Base-by-base conservation (phyloP, 306 rosid species). In the Purshia tridentata region DNA sequence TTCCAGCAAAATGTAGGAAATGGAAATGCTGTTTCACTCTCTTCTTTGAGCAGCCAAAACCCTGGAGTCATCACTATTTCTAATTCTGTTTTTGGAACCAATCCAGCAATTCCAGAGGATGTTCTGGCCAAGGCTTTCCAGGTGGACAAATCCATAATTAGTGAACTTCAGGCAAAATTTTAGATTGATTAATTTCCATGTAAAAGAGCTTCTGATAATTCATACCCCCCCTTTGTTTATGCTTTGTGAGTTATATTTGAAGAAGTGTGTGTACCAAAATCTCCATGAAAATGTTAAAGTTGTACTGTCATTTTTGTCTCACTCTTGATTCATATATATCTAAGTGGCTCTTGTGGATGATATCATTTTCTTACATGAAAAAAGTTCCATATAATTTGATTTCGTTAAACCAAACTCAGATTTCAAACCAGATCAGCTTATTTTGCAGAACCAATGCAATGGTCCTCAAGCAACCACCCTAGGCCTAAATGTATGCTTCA, bases 31-130 rank as follows among this genome's bases (percentile, higher is more conserved):
- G 19, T 54, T 18, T 41, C 64, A 6, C 63, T 70, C 4, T 70
- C 64, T 40, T 53, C 52, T 54, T 39, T 70, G 42, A 70, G 74
- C 48, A 70, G 74, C 74, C 73, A 70, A 70, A 70, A 70, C 41
- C 64, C 64, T 18, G 64, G 50, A 70, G 74, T 54, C 63, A 53
- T 52, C 51, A 54, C 50, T 35, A 54, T 52, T 69, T 39, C 63
- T 12, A 69, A 69, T 13, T 58, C 22, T 19, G 52, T 70, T 18
- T 70, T 70, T 23, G 52, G 63, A 54, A 14, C 64, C 37, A 70
- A 70, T 8, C 74, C 74, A 8, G 7, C 74, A 54, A 53, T 70
- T 55, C 40, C 52, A 13, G 74, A 70, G 7, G 64, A 41, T 70
- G 20, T 70, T 41, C 52, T 70, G 4, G 52, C 74, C 41, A 70